Percentiles rank a stretch among this genome's conserved stretches.
phyloP scores from a whole-genome alignment of 768 basidiomycete genomes.

The Boletus coccyginus region DNA sequence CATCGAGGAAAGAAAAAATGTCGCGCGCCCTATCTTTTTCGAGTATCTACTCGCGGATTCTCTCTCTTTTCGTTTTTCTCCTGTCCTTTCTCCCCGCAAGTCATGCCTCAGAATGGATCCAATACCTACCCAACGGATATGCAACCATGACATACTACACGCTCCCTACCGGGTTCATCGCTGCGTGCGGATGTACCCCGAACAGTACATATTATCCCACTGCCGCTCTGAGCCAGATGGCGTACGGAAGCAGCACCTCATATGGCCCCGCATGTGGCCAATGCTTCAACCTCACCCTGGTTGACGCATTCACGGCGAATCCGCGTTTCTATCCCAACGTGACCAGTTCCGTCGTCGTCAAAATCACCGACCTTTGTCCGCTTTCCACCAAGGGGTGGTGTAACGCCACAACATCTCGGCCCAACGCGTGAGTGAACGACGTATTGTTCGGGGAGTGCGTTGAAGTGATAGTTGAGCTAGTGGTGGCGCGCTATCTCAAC shows the following conservation, averaged over 20 bases:
- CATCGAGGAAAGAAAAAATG: conserved; percentile 14
- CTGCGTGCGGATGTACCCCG: conserved; percentile 74
- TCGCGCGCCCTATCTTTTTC: background rate
- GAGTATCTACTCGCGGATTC: conserved; percentile 12
- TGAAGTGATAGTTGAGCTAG: conserved; percentile 35
- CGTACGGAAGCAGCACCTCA: conserved; percentile 69
- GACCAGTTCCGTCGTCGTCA: conserved; percentile 64
- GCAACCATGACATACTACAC: conserved; percentile 81
- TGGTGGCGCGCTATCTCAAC: conserved; percentile 66
- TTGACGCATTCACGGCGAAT: conserved; percentile 61
- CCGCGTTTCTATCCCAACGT: conserved; percentile 69
- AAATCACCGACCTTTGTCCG: conserved; percentile 81
- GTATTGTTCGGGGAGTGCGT: background rate
- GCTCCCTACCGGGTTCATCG: conserved; percentile 46
- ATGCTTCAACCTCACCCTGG: conserved; percentile 75
- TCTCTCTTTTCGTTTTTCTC: conserved; percentile 19
- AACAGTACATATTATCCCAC: conserved; percentile 69
- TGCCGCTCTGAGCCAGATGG: conserved; percentile 76
- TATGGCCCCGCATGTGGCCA: conserved; percentile 75
- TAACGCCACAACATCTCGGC: conserved; percentile 55
- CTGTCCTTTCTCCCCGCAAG: conserved; percentile 25
- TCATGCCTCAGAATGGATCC: conserved; percentile 52
- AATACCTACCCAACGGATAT: conserved; percentile 56
- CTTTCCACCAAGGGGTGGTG: conserved; percentile 65
- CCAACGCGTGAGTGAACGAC: conserved; percentile 55